Evolutionary conservation across 441 rosid genomes (phyloP), one percentile per base, ranked within the genome.

Genomic region (Corymbia calophylla): DNA sequence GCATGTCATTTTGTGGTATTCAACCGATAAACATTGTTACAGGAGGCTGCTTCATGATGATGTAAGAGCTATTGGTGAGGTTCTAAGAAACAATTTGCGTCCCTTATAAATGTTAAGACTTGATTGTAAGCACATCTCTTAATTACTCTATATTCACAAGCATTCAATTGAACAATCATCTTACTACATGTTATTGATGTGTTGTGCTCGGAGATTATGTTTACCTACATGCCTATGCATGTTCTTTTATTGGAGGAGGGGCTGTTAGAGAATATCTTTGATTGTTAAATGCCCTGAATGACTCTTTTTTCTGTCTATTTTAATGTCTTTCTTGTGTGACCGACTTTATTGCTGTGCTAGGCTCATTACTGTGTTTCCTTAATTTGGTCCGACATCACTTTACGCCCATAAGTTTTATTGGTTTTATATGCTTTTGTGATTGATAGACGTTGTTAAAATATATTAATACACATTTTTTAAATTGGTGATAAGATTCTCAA

Each of bases 31-130:
- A 10, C 49, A 8, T 77, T 77, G 84, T 82, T 81, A 51, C 77
- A 96, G 96, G 95, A 92, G 97, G 93, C 90, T 95, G 92, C 87
- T 92, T 89, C 96, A 95, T 92, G 97, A 96, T 93, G 97, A 96
- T 88, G 14, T 80, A 15, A 92, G 97, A 93, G 96, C 97, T 87
- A 95, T 96, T 84, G 97, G 94, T 31, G 97, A 96, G 93, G 92
- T 94, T 80, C 94, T 96, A 87, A 95, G 98, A 96, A 91, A 96
- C 96, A 60, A 96, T 95, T 87, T 95, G 98, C 68, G 90, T 91
- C 73, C 91, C 91, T 55, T 91, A 94, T n/a, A 93, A 93, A 92
- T 96, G 97, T 90, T 93, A 92, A 91, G 98, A 97, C 87, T 93
- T 96, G 89, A 96, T 95, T 16, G 97, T 96, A 93, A 92, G 94